Evolutionary conservation across 768 basidiomycete genomes (phyloP).

Genomic region (Pleurotus platypus): DNA sequence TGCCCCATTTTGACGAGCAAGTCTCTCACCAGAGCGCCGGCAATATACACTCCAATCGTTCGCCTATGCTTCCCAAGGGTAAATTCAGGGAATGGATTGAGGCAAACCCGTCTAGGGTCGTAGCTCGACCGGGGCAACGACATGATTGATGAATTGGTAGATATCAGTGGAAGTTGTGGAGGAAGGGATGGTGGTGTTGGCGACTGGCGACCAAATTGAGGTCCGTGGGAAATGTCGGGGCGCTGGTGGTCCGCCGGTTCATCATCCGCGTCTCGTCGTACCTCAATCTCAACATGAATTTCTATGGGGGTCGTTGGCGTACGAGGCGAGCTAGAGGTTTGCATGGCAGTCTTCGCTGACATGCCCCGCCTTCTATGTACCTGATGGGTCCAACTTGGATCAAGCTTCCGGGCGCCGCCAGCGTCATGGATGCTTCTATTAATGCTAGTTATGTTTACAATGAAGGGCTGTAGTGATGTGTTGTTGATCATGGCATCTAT

Average conservation of each 20-base stretch:
- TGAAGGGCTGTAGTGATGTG: no score
- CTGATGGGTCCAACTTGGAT: no score
- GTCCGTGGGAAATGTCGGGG: not conserved
- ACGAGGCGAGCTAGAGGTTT: no score
- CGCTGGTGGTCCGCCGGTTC: not conserved
- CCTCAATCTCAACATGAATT: not conserved
- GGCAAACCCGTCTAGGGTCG: slow-evolving; percentile 83
- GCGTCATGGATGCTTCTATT: no score
- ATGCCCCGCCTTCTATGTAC: no score
- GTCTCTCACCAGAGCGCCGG: slow-evolving; percentile 78
- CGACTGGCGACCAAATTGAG: not conserved
- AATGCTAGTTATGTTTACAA: no score
- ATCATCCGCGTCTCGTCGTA: not conserved
- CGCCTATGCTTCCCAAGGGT: slow-evolving; percentile 75
- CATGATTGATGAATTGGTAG: slow-evolving; percentile 29
- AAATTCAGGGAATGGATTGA: slow-evolving; percentile 81
- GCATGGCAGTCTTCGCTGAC: no score
- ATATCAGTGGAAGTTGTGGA: not conserved
- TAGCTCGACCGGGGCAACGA: slow-evolving; percentile 70
- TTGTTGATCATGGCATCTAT: no score
- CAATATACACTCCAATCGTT: slow-evolving; percentile 84
- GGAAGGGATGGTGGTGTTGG: not conserved
- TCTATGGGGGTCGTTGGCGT: no score
- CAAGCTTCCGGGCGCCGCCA: no score
- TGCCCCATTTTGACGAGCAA: not conserved